These are phyloP conservation scores for Lactarius hatsudake DNA, from an alignment of 768 basidiomycete species.

Conservation along the genomic window DNA sequence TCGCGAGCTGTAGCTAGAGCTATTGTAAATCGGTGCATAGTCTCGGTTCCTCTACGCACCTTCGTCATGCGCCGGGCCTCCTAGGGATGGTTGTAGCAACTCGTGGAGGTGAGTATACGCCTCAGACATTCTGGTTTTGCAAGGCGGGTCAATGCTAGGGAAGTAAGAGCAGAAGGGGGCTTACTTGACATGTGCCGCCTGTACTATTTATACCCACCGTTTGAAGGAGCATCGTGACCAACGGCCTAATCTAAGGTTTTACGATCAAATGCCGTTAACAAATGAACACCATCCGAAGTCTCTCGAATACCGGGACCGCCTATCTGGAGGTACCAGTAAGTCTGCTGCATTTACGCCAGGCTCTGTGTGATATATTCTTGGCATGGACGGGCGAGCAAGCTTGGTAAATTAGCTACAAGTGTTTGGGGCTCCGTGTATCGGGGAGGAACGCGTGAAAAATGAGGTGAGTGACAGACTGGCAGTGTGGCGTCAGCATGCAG, in stretches of 20 bases:
- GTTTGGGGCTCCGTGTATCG: too few species aligned
- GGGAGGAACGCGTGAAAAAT: too few species aligned
- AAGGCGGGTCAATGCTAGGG: background rate
- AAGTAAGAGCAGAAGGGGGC: background rate
- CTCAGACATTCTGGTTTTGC: conserved; percentile 3
- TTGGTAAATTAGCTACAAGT: too few species aligned
- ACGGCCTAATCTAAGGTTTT: too few species aligned
- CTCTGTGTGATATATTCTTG: too few species aligned
- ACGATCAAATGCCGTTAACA: too few species aligned
- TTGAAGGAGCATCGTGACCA: background rate
- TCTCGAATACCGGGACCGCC: too few species aligned
- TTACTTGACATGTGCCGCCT: background rate
- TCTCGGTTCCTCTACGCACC: background rate
- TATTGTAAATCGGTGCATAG: background rate
- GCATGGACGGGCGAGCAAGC: too few species aligned
- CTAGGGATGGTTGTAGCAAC: background rate
- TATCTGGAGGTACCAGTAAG: too few species aligned
- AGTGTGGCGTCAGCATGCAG: background rate
- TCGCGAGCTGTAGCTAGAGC: background rate
- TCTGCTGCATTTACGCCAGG: too few species aligned
- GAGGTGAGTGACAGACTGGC: too few species aligned
- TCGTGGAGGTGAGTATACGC: background rate
- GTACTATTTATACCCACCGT: background rate
- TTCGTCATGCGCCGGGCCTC: background rate
- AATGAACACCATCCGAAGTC: too few species aligned